phyloP scores from a whole-genome alignment of 1,284 basidiomycete genomes.

The Ganoderma lingzhi region DNA sequence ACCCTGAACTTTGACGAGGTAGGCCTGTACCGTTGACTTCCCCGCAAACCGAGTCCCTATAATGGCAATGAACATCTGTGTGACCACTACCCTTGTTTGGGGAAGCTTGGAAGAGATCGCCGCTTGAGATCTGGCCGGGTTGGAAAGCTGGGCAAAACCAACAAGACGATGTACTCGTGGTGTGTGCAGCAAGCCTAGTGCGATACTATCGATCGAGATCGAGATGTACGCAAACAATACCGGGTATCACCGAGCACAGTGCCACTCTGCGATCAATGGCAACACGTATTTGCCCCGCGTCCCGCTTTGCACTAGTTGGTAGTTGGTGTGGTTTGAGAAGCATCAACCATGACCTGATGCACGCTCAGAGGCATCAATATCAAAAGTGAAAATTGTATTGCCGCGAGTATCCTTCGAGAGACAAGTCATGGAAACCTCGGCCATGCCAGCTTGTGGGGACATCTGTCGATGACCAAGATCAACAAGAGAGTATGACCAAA shows the following conservation, averaged over 20 bases:
- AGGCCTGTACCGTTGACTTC: constrained; percentile 80
- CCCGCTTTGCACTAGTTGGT: not conserved
- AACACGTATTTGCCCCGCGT: not conserved
- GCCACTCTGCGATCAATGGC: not conserved
- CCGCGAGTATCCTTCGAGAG: not conserved
- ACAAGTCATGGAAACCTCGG: not conserved
- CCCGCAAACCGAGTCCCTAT: constrained; percentile 87
- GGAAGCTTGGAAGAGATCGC: not conserved
- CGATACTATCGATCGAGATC: not conserved
- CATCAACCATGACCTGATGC: not conserved
- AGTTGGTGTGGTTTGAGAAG: not conserved
- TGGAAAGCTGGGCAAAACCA: not conserved
- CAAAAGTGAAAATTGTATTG: not conserved
- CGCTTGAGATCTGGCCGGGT: not conserved
- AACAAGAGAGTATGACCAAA: not conserved
- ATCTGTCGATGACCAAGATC: not conserved
- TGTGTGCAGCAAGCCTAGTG: not conserved
- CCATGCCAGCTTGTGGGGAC: not conserved
- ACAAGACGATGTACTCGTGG: no score
- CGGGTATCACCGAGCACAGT: not conserved
- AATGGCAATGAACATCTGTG: constrained; percentile 85
- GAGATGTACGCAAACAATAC: not conserved
- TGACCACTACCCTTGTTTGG: not conserved
- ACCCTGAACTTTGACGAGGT: constrained; percentile 64
- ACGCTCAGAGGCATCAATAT: not conserved